A percentile compares a stretch with the other conserved stretches of the same genome.
These are phyloP conservation scores for Chalara sp. DNA, from an alignment of 2,329 filamentous ascomycete genomes.

Conservation along the genomic window DNA sequence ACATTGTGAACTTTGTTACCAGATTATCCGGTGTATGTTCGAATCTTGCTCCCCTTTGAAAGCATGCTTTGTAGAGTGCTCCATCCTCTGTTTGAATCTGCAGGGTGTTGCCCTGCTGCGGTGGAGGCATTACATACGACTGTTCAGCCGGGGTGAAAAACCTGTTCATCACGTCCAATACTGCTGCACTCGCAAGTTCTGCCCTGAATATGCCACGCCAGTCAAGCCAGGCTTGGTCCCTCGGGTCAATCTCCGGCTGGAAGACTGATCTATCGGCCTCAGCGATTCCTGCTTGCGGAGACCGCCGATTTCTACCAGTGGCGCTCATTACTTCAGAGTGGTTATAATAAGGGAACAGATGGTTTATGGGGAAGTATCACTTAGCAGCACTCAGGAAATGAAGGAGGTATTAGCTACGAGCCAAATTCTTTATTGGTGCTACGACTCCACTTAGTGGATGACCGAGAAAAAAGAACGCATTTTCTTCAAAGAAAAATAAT, in stretches of 20 bases:
- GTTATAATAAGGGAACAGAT: too few species aligned
- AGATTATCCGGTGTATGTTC: constrained; percentile 17
- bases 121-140: constrained; percentile 6
- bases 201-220: not conserved
- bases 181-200: not conserved
- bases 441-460: too few species aligned
- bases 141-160: not conserved
- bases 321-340: too few species aligned
- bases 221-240: constrained; percentile 7
- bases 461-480: too few species aligned
- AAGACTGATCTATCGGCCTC: too few species aligned
- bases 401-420: too few species aligned
- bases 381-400: too few species aligned
- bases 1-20: constrained; percentile 25
- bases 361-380: too few species aligned
- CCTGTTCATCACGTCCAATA: not conserved
- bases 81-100: constrained; percentile 14
- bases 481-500: too few species aligned
- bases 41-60: constrained; percentile 5
- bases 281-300: too few species aligned
- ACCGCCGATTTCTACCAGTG: too few species aligned
- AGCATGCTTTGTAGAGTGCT: constrained; percentile 9
- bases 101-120: constrained; percentile 5
- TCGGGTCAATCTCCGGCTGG: constrained; percentile 11
- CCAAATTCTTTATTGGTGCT: too few species aligned